phyloP scores from a whole-genome alignment of 2,329 filamentous ascomycete species.

The Tolypocladium endophyticum region DNA sequence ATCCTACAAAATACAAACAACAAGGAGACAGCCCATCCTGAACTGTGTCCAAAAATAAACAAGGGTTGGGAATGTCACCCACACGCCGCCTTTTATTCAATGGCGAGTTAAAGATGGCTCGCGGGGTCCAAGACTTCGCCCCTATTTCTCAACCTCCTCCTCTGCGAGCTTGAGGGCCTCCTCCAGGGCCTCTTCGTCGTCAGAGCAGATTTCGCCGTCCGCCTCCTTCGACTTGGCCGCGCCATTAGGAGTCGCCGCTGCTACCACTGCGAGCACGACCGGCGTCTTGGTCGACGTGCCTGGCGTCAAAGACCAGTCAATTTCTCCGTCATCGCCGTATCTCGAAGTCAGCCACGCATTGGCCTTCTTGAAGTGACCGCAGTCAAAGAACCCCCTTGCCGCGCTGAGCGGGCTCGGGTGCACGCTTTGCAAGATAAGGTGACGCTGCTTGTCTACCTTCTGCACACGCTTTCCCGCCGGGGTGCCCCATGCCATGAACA shows the following conservation, averaged over 20 bases:
- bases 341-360: constrained; percentile 74
- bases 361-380: constrained; percentile 68
- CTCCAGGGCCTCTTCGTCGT: constrained; percentile 26
- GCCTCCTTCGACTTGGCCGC: constrained; percentile 8
- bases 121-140: background rate
- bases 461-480: constrained; percentile 72
- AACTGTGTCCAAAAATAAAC: background rate
- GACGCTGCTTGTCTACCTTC: constrained; percentile 60
- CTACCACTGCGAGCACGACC: constrained; percentile 8
- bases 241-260: background rate
- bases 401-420: constrained; percentile 94
- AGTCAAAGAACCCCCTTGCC: constrained; percentile 69
- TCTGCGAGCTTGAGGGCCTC: constrained; percentile 23
- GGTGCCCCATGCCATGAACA: constrained; percentile 89
- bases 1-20: background rate
- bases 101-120: background rate
- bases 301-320: constrained; percentile 67
- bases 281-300: constrained; percentile 21
- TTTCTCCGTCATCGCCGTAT: constrained; percentile 70
- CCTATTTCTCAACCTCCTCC: constrained; percentile 12
- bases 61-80: background rate
- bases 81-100: background rate
- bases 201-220: constrained; percentile 20
- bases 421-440: constrained; percentile 75
- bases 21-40: background rate